Conservation (phyloP, 139 green algal species). For the Picocystis salinarum region DNA sequence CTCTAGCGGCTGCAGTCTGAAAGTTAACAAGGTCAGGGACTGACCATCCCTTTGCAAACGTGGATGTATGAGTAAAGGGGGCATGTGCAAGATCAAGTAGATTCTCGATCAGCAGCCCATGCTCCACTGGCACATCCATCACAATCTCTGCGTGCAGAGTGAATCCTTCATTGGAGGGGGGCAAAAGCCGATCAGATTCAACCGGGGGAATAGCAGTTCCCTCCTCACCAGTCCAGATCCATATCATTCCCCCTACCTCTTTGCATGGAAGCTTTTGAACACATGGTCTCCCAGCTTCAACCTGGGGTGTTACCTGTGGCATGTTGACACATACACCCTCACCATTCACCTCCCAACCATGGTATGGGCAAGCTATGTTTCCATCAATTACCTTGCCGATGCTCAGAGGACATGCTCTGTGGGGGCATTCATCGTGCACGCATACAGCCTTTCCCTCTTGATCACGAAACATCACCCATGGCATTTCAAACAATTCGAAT, state of each 20-base stretch:
- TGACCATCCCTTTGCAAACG: slow-evolving; percentile 90
- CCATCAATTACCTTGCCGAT: slow-evolving; percentile 47
- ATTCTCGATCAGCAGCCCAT: slow-evolving; percentile 96
- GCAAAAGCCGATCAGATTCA: slow-evolving; percentile 3
- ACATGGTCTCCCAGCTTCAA: slow-evolving; percentile 66
- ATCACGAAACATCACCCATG: slow-evolving; percentile 86
- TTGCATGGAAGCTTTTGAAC: slow-evolving; percentile 37
- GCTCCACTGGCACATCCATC: slow-evolving; percentile 91
- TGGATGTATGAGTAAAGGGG: slow-evolving; percentile 93
- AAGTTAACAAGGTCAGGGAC: slow-evolving; percentile 82
- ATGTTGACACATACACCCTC: slow-evolving; percentile 72
- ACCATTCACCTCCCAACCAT: slow-evolving; percentile 76
- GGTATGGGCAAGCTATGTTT: slow-evolving; percentile 63
- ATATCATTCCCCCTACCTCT: slow-evolving; percentile 86
- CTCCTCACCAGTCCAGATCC: slow-evolving; percentile 20
- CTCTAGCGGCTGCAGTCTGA: slow-evolving; percentile 15
- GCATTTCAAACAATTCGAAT: slow-evolving; percentile 83
- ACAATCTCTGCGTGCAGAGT: slow-evolving; percentile 25
- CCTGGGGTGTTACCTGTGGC: too few species aligned
- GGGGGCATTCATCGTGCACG: slow-evolving; percentile 77
- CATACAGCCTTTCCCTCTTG: slow-evolving; percentile 39
- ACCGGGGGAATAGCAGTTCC: neutral
- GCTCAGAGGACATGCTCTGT: slow-evolving; percentile 82
- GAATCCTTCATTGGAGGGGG: slow-evolving; percentile 1
- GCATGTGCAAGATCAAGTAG: slow-evolving; percentile 94